Evolutionary conservation across 75 land plant species (phyloP).

Genomic region (Cryptomeria japonica): DNA sequence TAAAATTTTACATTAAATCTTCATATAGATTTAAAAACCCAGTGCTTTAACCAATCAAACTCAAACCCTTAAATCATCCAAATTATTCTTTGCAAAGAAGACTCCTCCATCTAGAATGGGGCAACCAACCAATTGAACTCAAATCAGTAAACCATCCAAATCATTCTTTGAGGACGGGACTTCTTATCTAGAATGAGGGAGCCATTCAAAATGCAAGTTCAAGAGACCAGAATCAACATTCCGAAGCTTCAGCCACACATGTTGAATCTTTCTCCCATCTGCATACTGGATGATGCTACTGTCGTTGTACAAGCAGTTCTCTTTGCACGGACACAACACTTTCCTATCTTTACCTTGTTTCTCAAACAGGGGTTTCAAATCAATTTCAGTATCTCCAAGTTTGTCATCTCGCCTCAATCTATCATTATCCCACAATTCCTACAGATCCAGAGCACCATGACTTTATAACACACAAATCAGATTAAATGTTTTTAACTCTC

Average conservation of each 20-base stretch:
- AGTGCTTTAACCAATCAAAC: no score
- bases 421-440: conserved; percentile 61
- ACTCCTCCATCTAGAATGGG: no score
- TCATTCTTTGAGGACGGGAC: no score
- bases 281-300: background rate
- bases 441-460: background rate
- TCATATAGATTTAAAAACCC: no score
- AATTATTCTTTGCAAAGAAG: no score
- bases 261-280: background rate
- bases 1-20: no score
- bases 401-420: conserved; percentile 40
- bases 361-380: conserved; percentile 31
- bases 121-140: no score
- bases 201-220: background rate
- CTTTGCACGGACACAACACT: background rate
- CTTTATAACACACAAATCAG: background rate
- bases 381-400: conserved; percentile 53
- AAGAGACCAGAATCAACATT: background rate
- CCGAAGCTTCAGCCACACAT: background rate
- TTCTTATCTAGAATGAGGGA: background rate
- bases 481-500: background rate
- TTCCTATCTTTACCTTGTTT: conserved; percentile 10
- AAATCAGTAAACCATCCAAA: no score
- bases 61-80: no score
- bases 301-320: background rate